Base-by-base conservation (phyloP, 2,329 filamentous ascomycete genomes). In the Samsoniella hepiali region DNA sequence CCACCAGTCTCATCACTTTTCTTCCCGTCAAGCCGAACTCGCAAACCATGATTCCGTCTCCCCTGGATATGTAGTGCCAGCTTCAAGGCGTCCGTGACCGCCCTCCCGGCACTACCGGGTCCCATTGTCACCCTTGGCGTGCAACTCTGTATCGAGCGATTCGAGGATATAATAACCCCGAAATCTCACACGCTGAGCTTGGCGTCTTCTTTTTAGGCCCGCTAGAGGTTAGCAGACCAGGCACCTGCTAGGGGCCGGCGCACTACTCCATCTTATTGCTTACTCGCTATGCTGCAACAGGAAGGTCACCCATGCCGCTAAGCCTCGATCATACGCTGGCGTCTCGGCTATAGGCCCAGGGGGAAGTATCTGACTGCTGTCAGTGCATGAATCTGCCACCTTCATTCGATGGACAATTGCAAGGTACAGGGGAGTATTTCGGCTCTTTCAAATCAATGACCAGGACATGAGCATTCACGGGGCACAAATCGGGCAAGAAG, bases 141-240 rank as follows among this genome's bases (percentile, higher is more conserved):
- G 57, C 32, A 31, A 51, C 57, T 42, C 34, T 36, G 29, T n/a
- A 45, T 61, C 49, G 40, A 55, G 40, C 50, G 50, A 62, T 62
- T 62, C 59, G 59, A 62, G 59, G 59, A 49, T 55, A 49, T 55
- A 62, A 40, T 55, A 55, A 55, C 8, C 40, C 59, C 59, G 59
- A 55, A 60, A 62, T 47, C 50, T 62, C 59, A 45, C 58, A 45
- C 29, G 29, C 38, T 47, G 36, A 60, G 15, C 47, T 51, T 27
- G 58, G 47, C 58, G 27, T 22, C 11, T 54, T 54, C 6, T 22
- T 29, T 4, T 45, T 51, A 51, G 57, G 27, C 57, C 36, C 34
- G 22, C 57, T n/a, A 5, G 15, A 51, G 57, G 40, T 10, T 51
- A 50, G 45, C 45, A 51, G 17, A 32, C 34, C 45, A 59, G 45